These are phyloP conservation scores for Monosporozyma aquatica DNA, from an alignment of 805 yeast species.

Conservation along the genomic window DNA sequence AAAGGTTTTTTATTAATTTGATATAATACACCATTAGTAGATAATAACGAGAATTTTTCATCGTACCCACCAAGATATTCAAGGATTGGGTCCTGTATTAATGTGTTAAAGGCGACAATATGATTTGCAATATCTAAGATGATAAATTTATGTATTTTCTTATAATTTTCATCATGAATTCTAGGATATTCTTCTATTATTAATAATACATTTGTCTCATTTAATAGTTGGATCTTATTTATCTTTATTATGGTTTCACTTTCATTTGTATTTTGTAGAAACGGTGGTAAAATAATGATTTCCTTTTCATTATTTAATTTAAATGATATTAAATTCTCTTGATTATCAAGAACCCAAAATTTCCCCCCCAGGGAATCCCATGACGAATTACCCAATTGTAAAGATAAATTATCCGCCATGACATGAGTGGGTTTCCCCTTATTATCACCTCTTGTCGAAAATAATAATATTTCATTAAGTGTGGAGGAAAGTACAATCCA, in stretches of 20 bases:
- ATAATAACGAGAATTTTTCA: constrained; percentile 47
- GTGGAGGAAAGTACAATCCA: constrained; percentile 63
- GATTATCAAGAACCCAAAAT: constrained; percentile 53
- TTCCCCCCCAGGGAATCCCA: constrained; percentile 37
- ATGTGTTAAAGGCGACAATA: constrained; percentile 57
- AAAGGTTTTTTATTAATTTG: constrained; percentile 57
- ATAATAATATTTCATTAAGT: constrained; percentile 58
- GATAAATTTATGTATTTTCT: constrained; percentile 43
- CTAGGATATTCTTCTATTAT: constrained; percentile 39
- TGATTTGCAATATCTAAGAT: constrained; percentile 65
- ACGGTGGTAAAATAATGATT: constrained; percentile 17
- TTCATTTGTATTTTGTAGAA: constrained; percentile 38
- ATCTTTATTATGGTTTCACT: constrained; percentile 37
- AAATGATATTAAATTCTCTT: constrained; percentile 39
- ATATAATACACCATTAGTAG: constrained; percentile 69
- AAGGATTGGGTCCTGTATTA: constrained; percentile 55
- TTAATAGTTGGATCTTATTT: constrained; percentile 36
- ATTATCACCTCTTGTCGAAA: constrained; percentile 71
- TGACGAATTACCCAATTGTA: constrained; percentile 35
- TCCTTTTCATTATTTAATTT: constrained; percentile 45
- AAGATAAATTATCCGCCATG: constrained; percentile 40
- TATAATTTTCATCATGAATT: constrained; percentile 28
- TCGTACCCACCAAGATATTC: constrained; percentile 35
- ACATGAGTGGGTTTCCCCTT: constrained; percentile 50
- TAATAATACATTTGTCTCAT: constrained; percentile 49